Percentiles rank a stretch among this genome's conserved stretches.
Conservation (phyloP, 768 basidiomycete genomes). For the Strobilomyces confusus region DNA sequence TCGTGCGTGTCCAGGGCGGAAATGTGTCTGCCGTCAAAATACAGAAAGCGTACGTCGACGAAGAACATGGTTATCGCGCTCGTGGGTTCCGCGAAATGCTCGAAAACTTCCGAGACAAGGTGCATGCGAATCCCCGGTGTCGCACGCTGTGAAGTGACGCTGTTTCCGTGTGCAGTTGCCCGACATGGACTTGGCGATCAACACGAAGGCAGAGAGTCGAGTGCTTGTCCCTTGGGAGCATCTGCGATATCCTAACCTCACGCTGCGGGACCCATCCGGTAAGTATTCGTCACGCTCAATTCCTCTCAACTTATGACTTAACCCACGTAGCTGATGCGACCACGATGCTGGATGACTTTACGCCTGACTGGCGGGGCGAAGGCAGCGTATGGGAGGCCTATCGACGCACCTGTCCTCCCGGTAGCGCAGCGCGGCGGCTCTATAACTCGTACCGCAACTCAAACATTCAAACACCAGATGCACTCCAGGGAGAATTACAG, state of each 20-base stretch:
- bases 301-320: neutral
- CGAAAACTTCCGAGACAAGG: constrained; percentile 62
- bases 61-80: constrained; percentile 74
- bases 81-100: constrained; percentile 75
- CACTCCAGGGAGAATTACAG: constrained; percentile 24
- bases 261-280: constrained; percentile 38
- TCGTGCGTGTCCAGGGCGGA: constrained; percentile 74
- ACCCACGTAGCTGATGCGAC: constrained; percentile 43
- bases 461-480: constrained; percentile 26
- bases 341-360: constrained; percentile 59
- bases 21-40: constrained; percentile 56
- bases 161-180: constrained; percentile 56
- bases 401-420: constrained; percentile 84
- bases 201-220: constrained; percentile 90
- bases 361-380: constrained; percentile 78
- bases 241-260: constrained; percentile 66
- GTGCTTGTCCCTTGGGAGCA: constrained; percentile 94
- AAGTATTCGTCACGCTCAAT: neutral
- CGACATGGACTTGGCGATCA: constrained; percentile 93
- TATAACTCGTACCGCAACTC: constrained; percentile 69
- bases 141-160: neutral
- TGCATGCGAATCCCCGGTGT: constrained; percentile 27
- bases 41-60: constrained; percentile 50
- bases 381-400: constrained; percentile 94
- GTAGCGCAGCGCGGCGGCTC: constrained; percentile 75